phyloP scores from a whole-genome alignment of 2,329 filamentous ascomycete species.

The Aspergillus sp. region DNA sequence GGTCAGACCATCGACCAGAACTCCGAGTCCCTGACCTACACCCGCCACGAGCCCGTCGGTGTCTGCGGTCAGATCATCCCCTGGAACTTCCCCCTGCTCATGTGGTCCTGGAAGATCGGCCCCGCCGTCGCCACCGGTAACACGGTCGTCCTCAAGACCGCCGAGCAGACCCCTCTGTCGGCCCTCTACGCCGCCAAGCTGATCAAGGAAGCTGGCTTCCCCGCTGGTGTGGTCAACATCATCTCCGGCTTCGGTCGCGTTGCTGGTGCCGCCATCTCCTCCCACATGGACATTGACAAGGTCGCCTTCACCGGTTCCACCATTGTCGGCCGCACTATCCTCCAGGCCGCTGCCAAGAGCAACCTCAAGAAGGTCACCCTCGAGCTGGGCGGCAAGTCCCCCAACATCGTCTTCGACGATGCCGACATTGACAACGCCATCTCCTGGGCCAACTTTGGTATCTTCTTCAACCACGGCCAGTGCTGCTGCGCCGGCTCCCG shows the following conservation, averaged over 20 bases:
- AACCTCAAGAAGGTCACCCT: conserved; percentile 66
- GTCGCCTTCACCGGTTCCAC: conserved; percentile 63
- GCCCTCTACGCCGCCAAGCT: conserved; percentile 59
- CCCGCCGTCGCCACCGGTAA: conserved; percentile 9
- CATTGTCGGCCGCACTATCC: conserved; percentile 57
- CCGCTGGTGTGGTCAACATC: conserved; percentile 60
- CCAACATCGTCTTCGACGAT: conserved; percentile 25
- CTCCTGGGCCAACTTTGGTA: conserved; percentile 25
- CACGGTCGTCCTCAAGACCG: conserved; percentile 9
- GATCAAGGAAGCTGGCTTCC: conserved; percentile 60
- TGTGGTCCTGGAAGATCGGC: conserved; percentile 13
- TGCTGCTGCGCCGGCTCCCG: conserved; percentile 25
- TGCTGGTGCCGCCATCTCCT: conserved; percentile 66
- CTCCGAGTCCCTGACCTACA: conserved; percentile 80
- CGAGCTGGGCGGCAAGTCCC: conserved; percentile 26
- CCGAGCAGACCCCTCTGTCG: conserved; percentile 59
- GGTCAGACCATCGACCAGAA: conserved; percentile 81
- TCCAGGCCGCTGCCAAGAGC: conserved; percentile 60
- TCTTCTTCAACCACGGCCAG: conserved; percentile 27
- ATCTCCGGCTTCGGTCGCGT: conserved; percentile 73
- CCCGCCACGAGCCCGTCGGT: conserved; percentile 72
- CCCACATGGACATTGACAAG: conserved; percentile 65
- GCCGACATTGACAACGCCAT: conserved; percentile 27
- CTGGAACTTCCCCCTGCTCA: conserved; percentile 74
- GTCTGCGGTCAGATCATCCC: conserved; percentile 88